Base-by-base conservation (phyloP, 2,329 filamentous ascomycete genomes). In the Amphichorda felina region DNA sequence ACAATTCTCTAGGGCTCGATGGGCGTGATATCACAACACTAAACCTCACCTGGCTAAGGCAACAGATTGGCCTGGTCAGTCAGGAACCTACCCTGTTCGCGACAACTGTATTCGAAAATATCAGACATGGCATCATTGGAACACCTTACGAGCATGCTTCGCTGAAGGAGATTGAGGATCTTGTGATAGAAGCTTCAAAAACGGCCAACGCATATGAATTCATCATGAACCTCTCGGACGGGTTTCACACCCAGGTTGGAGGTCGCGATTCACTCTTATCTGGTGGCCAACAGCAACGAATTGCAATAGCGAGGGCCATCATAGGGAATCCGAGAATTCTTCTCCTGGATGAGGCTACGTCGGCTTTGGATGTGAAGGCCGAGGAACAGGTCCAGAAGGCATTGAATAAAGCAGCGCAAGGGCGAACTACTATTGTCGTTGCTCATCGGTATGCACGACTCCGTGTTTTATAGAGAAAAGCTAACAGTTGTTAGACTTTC, bases 31-130 rank as follows among this genome's bases (percentile, higher is more conserved):
- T 94, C 38, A 75, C 74, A 48, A 80, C 68, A 1, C 64, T 96
- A 34, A 96, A 96, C 50, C 69, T 96, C 25, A 75, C 77, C 34
- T 96, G 89, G 89, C 64, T 96, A 41, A 80, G 91, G 38, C 85
- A 89, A 52, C 86, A 96, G 48, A 87, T 98, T 49, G 79, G 88
- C 2, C 68, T 96, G 4, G 91, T 98, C 37, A 87, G 84, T 43
- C 91, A 96, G 54, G 91, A 98, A 50, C 89, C 89, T 2, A 81
- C 85, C 0, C 70, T 96, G 0, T 98, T 96, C 53, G 80, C 80
- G 37, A 89, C 83, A 0, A 88, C 85, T 0, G 94, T 96, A 49
- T 88, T 72, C 52, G 72, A 84, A 35, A 96, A 95, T 55, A 94
- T 98, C 48, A 69, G 72, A n/a, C 79, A 94, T 46, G 91, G 91